Conservation (phyloP, 2,329 filamentous ascomycete genomes). For the Hortaea werneckii region DNA sequence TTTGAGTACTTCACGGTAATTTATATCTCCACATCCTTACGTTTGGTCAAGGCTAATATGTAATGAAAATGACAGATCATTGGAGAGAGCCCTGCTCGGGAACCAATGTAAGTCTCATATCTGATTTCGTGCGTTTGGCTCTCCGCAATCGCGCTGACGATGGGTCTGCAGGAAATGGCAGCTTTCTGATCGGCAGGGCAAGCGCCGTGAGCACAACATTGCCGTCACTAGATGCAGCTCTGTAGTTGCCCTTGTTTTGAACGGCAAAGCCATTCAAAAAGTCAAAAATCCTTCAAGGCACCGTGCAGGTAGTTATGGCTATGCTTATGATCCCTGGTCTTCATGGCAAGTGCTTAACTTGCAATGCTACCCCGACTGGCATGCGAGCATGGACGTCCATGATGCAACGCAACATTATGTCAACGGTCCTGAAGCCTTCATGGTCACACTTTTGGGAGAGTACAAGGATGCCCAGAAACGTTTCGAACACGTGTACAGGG, state of each 20-base stretch:
- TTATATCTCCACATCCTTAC: conserved; percentile 16
- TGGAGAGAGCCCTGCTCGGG: too few species aligned
- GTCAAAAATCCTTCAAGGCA: conserved; percentile 42
- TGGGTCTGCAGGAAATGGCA: conserved; percentile 37
- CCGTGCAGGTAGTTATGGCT: conserved; percentile 40
- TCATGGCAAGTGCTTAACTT: conserved; percentile 52
- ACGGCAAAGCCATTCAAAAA: conserved; percentile 41
- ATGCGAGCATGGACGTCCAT: conserved; percentile 45
- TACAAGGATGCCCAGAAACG: conserved; percentile 51
- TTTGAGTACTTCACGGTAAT: conserved; percentile 57
- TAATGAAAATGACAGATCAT: too few species aligned
- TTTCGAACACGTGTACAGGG: conserved; percentile 47
- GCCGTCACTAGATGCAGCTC: conserved; percentile 51
- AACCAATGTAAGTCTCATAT: too few species aligned
- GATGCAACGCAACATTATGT: conserved; percentile 47
- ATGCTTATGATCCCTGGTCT: conserved; percentile 48
- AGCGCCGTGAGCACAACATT: conserved; percentile 39
- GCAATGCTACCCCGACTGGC: conserved; percentile 51
- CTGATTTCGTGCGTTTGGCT: too few species aligned
- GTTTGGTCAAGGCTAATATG: conserved; percentile 15
- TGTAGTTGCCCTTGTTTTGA: conserved; percentile 48
- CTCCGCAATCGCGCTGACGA: too few species aligned
- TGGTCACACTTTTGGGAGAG: conserved; percentile 48
- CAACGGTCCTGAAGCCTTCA: conserved; percentile 52
- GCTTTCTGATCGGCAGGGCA: conserved; percentile 37